A percentile compares a stretch with the other conserved stretches of the same genome.
Conservation (phyloP, 2,329 filamentous ascomycete species). For the Daldinia sp. region DNA sequence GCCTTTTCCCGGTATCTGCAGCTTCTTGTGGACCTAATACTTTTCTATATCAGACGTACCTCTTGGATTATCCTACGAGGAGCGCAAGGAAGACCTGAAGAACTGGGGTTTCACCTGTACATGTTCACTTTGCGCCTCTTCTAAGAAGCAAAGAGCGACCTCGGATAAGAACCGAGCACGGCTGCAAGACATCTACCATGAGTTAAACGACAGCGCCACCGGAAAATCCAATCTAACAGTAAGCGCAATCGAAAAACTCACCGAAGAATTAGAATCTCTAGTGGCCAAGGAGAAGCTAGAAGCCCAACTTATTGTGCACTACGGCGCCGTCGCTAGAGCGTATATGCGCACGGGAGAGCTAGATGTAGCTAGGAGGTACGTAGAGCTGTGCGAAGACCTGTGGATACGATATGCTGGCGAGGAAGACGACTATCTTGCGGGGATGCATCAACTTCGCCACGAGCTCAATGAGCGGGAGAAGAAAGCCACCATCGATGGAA, state of each 20-base stretch:
- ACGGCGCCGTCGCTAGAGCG: conserved; percentile 26
- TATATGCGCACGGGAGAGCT: conserved; percentile 25
- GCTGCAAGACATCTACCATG: conserved; percentile 27
- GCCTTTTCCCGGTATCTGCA: not conserved
- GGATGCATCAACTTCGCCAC: conserved; percentile 27
- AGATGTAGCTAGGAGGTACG: conserved; percentile 22
- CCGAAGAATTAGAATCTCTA: conserved; percentile 20
- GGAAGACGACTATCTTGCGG: conserved; percentile 27
- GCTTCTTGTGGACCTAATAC: not conserved
- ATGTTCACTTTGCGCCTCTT: conserved; percentile 23
- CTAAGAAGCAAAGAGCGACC: conserved; percentile 4
- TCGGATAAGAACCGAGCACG: conserved; percentile 21
- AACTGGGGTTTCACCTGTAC: conserved; percentile 29
- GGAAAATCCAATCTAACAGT: conserved; percentile 15
- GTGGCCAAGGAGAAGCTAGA: conserved; percentile 25
- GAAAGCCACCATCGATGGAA: not conserved
- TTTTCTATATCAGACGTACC: conserved; percentile 15
- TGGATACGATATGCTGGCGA: conserved; percentile 30
- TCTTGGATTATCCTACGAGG: conserved; percentile 25
- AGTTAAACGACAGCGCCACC: conserved; percentile 16
- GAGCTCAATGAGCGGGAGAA: conserved; percentile 25
- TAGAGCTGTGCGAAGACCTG: conserved; percentile 25
- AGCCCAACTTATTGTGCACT: conserved; percentile 28
- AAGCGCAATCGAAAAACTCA: not conserved
- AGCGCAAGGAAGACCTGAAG: conserved; percentile 20